These are phyloP conservation scores for Liriodendron chinense DNA, from an alignment of 164 flowering plant genomes.

Conservation along the genomic window DNA sequence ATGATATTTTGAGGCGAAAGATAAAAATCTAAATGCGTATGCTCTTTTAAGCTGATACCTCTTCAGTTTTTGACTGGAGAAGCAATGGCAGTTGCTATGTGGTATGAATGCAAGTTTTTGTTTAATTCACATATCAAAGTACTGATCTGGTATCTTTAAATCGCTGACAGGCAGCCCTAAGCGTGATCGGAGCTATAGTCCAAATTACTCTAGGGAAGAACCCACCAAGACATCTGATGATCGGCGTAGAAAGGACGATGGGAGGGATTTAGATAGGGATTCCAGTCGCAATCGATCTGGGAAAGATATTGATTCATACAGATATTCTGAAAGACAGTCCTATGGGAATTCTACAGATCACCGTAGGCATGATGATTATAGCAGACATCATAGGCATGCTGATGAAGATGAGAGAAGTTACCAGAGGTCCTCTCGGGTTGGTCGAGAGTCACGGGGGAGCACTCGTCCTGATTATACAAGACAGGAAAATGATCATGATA, in stretches of 20 bases:
- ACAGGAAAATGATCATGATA: slow-evolving; percentile 40
- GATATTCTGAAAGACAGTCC: slow-evolving; percentile 48
- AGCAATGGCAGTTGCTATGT: neutral
- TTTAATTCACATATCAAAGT: neutral
- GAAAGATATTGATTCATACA: slow-evolving; percentile 43
- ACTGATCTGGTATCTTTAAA: slow-evolving; percentile 9
- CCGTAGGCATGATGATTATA: slow-evolving; percentile 51
- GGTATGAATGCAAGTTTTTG: neutral
- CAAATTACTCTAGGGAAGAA: slow-evolving; percentile 35
- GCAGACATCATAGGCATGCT: slow-evolving; percentile 36
- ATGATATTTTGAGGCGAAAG: no score
- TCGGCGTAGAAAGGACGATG: slow-evolving; percentile 37
- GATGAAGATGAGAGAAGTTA: slow-evolving; percentile 48
- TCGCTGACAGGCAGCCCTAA: slow-evolving; percentile 53
- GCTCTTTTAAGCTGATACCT: no score
- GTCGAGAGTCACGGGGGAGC: slow-evolving; percentile 43
- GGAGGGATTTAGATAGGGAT: slow-evolving; percentile 38
- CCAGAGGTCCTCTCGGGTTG: slow-evolving; percentile 44
- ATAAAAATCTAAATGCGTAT: no score
- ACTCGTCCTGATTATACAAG: slow-evolving; percentile 34
- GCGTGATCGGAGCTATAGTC: slow-evolving; percentile 38
- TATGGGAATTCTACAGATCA: slow-evolving; percentile 45
- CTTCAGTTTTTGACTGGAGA: no score
- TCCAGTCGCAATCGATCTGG: slow-evolving; percentile 38
- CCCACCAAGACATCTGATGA: slow-evolving; percentile 29